Base-by-base conservation (phyloP, 768 basidiomycete genomes). In the Agrocybe pediades region DNA sequence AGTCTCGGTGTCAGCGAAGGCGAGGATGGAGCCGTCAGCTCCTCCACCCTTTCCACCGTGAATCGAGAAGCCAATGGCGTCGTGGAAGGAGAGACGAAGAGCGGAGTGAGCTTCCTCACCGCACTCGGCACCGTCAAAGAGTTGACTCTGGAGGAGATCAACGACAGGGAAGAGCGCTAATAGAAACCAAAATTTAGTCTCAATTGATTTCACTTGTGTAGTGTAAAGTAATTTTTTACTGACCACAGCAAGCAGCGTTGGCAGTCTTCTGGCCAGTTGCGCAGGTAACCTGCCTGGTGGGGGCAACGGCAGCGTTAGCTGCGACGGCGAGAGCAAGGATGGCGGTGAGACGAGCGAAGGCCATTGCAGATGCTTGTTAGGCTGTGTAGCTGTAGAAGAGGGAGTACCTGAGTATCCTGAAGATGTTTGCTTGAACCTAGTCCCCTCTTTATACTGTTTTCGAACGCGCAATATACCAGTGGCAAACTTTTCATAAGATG, bases 121-220 rank as follows among this genome's bases (percentile, higher is more conserved):
- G 52, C 71, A 72, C 53, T 68, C 62, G 40, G 60, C 63, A 29
- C 61, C 58, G 16, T 70, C 67, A 55, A 71, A 71, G 36, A 72
- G 62, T 30, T 62, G 62, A 25, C 57, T 48, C 51, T 70, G 69
- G 20, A 72, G 51, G 46, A 68, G 57, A 59, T 69, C 56, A 15
- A 63, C 59, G 40, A 58, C 42, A n/a, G 59, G 59, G 62, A 58
- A 56, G 16, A 60, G 44, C 2, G 57, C 59, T 58, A 21, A 46
- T n/a, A 36, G 41, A 9, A 26, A n/a, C 20, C 9, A 53, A 19
- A 25, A 29, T 40, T 41, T n/a, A 41, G 21, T 4, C 7, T 20
- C 41, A 40, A 13, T 7, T 46, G 7, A 49, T 9, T 27, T 8
- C 6, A 16, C 9, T 27, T 17, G 44, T 3, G n/a, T n/a, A n/a